These are phyloP conservation scores for Tetracladium setigerum DNA, from an alignment of 495 filamentous ascomycete species.

Conservation along the genomic window DNA sequence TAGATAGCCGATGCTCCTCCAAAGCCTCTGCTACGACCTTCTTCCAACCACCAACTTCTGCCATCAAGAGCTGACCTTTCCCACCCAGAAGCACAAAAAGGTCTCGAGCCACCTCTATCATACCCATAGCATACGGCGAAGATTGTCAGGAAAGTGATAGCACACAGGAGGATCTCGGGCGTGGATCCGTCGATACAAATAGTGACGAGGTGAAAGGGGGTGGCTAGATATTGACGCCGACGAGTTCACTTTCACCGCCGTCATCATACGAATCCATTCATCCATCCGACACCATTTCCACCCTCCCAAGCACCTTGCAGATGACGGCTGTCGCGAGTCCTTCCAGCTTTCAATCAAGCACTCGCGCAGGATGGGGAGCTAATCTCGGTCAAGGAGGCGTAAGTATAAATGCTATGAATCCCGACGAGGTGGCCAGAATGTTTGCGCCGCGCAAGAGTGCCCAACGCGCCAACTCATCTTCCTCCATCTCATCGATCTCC, in stretches of 20 bases:
- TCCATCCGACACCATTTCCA: neutral
- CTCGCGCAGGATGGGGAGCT: conserved; percentile 59
- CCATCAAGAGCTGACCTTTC: too few relatives aligned
- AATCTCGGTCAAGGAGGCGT: conserved; percentile 63
- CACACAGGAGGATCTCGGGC: neutral
- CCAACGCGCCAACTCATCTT: conserved; percentile 82
- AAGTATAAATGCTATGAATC: conserved; percentile 64
- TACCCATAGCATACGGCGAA: conserved; percentile 1
- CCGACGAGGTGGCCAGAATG: conserved; percentile 82
- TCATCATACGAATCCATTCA: conserved; percentile 18
- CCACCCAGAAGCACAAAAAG: too few relatives aligned
- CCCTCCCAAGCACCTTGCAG: conserved; percentile 25
- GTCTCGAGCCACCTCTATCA: neutral
- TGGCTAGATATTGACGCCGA: conserved; percentile 4
- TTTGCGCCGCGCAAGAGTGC: conserved; percentile 79
- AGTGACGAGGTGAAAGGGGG: conserved; percentile 13
- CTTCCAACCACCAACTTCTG: too few relatives aligned
- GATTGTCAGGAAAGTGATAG: neutral
- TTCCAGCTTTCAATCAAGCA: conserved; percentile 71
- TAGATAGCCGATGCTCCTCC: too few relatives aligned
- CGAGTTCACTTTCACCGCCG: neutral
- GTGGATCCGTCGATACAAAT: conserved; percentile 6
- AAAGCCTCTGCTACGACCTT: too few relatives aligned
- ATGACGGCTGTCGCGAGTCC: conserved; percentile 98
- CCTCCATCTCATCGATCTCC: conserved; percentile 65